A percentile compares a stretch with the other conserved stretches of the same genome.
Evolutionary conservation across 805 yeast species (phyloP).

Genomic region (Saturnispora saitoi): DNA sequence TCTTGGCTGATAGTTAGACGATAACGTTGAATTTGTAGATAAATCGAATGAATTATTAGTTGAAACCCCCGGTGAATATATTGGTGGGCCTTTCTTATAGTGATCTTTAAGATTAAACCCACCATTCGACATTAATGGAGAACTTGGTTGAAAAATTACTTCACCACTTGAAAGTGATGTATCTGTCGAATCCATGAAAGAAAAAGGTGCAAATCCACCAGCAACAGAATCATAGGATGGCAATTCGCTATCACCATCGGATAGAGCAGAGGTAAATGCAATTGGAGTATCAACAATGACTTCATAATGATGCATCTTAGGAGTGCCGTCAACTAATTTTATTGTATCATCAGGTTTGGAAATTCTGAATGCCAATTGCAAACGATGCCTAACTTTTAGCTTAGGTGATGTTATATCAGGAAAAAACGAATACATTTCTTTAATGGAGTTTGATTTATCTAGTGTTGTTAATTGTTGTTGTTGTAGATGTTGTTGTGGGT

Average conservation of each 20-base stretch:
- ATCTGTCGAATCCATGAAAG: conserved; percentile 10
- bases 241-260: conserved; percentile 28
- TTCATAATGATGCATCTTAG: conserved; percentile 63
- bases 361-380: conserved; percentile 63
- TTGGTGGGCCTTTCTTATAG: neutral
- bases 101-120: neutral
- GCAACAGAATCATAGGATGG: conserved; percentile 33
- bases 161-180: conserved; percentile 10
- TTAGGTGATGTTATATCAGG: conserved; percentile 61
- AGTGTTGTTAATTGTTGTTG: neutral
- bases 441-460: conserved; percentile 3
- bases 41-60: conserved; percentile 1
- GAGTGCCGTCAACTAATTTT: conserved; percentile 22
- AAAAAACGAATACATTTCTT: conserved; percentile 30
- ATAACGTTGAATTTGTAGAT: neutral
- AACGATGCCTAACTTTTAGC: conserved; percentile 54
- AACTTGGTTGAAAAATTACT: conserved; percentile 42
- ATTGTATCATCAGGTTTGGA: conserved; percentile 48
- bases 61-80: neutral
- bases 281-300: conserved; percentile 76
- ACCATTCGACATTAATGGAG: conserved; percentile 31
- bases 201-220: conserved; percentile 9
- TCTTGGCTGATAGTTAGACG: neutral
- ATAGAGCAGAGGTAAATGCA: conserved; percentile 38
- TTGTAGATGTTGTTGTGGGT: neutral